Evolutionary conservation across 1,284 basidiomycete species (phyloP).

Genomic region (Cerrena zonata): DNA sequence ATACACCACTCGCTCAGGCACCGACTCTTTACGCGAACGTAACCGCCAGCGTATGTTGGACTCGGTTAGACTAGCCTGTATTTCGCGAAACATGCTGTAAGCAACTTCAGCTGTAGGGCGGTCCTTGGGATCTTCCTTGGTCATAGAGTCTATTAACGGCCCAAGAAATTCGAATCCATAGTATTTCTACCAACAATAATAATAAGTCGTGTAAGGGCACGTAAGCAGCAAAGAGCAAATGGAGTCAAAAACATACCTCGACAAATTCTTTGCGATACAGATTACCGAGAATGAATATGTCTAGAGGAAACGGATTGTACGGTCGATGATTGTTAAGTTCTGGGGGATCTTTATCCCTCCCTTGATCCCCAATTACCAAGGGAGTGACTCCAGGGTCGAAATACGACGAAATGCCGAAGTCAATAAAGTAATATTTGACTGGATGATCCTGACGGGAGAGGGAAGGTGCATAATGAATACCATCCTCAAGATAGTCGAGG

Average conservation of each 20-base stretch:
- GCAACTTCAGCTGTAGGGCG: not conserved
- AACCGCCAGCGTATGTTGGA: not conserved
- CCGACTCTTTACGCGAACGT: slow-evolving; percentile 1
- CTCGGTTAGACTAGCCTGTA: not conserved
- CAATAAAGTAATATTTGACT: slow-evolving; percentile 27
- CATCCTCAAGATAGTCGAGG: slow-evolving; percentile 11
- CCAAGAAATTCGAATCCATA: no score
- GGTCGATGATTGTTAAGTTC: slow-evolving; percentile 6
- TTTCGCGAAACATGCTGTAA: not conserved
- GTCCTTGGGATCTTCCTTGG: not conserved
- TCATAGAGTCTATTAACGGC: not conserved
- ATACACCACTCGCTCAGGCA: slow-evolving; percentile 7
- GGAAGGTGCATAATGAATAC: slow-evolving; percentile 12
- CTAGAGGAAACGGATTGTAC: slow-evolving; percentile 14
- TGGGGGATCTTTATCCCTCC: slow-evolving; percentile 11
- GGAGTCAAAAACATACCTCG: slow-evolving; percentile 8
- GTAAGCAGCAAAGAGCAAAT: no score
- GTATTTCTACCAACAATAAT: no score
- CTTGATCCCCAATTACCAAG: slow-evolving; percentile 12
- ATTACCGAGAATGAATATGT: slow-evolving; percentile 12
- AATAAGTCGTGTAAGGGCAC: no score
- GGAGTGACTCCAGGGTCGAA: slow-evolving; percentile 7
- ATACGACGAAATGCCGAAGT: slow-evolving; percentile 31
- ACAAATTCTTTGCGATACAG: slow-evolving; percentile 10
- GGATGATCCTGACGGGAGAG: slow-evolving; percentile 21